Evolutionary conservation across 73 alveolate genomes (phyloP).

Genomic region (Paramecium octaurelia): DNA sequence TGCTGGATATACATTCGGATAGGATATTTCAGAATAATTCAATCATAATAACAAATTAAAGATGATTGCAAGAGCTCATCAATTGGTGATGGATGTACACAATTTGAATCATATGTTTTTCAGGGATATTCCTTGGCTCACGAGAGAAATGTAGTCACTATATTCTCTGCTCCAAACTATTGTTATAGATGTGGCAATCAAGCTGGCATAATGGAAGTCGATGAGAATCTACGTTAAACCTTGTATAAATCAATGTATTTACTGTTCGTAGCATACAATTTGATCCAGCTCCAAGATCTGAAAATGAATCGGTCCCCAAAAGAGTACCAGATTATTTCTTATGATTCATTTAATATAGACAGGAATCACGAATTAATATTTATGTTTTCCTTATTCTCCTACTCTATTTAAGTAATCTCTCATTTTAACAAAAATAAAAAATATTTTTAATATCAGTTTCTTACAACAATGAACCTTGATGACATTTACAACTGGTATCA

Average conservation of each 20-base stretch:
- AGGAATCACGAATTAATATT: background rate
- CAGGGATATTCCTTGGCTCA: conserved; percentile 74
- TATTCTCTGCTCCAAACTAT: conserved; percentile 83
- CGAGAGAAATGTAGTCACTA: conserved; percentile 75
- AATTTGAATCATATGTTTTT: background rate
- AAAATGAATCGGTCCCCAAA: conserved; percentile 14
- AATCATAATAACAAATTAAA: conserved; percentile 72
- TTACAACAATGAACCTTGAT: conserved; percentile 49
- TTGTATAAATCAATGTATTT: background rate
- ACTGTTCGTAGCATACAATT: conserved; percentile 36
- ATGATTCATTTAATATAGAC: background rate
- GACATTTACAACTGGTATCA: conserved; percentile 45
- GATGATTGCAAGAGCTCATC: conserved; percentile 83
- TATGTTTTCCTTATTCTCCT: background rate
- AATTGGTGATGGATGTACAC: conserved; percentile 75
- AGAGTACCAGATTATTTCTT: conserved; percentile 47
- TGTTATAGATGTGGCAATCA: conserved; percentile 88
- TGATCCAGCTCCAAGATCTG: conserved; percentile 76
- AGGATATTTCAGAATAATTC: conserved; percentile 76
- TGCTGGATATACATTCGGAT: conserved; percentile 83
- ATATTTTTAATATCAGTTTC: background rate
- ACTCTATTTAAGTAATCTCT: background rate
- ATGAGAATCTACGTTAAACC: background rate
- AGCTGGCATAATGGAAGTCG: conserved; percentile 76
- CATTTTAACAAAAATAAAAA: background rate